Base-by-base conservation (phyloP, 306 rosid genomes). In the Rosa lucieae region DNA sequence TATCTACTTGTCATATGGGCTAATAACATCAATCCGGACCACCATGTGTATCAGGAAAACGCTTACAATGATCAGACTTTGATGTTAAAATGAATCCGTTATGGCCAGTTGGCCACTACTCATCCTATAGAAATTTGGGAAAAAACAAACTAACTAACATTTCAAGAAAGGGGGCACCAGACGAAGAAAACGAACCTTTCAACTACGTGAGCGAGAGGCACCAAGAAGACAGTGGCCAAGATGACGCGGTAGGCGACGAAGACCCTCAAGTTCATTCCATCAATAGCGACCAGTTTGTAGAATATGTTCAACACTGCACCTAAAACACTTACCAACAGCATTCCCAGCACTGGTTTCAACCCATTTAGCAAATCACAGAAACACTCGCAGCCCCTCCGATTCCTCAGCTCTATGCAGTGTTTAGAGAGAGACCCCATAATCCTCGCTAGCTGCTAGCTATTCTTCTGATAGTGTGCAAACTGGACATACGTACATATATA, bases 201-300 rank as follows among this genome's bases (percentile, higher is more conserved):
- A 18, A 80, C 6, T 35, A 87, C 73, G 17, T 84, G 73, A 63
- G 91, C 90, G 23, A 85, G 76, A 21, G 92, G 90, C 73, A 79
- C 0, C 65, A 78, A 77, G 77, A 76, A 46, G 69, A 82, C 83
- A 1, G 91, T 53, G 9, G 85, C 85, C 6, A 89, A 87, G 10
- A 91, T 69, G 75, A 80, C 74, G 55, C 91, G 90, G 39, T 90
- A 90, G 10, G 91, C 92, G 37, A 87, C 53, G 1, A 85, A 26
- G 1, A 89, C 67, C 10, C 75, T 32, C 0, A 79, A 47, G 40
- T 79, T 87, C 85, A 89, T 83, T 44, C 90, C 92, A 75, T 87
- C 71, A 0, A 73, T 69, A 8, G 49, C 58, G 1, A 56, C 85
- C 61, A 89, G 14, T 66, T 89, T 89, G 69, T 79, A 84, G 20